phyloP scores from a whole-genome alignment of 2,329 filamentous ascomycete species.

The Alternaria viburni region DNA sequence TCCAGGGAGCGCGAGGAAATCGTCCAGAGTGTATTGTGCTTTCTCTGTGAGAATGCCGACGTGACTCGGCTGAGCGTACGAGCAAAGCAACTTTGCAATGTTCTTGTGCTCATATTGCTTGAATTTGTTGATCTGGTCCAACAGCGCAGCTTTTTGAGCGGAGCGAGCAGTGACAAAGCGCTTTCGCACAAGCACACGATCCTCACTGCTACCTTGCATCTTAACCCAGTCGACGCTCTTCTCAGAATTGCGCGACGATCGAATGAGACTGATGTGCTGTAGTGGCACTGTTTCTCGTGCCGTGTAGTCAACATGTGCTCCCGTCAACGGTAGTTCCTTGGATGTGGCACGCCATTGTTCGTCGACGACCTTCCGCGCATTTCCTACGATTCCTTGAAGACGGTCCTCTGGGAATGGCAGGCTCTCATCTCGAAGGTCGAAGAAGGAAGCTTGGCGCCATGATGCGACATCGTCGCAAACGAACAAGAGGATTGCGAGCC shows the following conservation, averaged over 20 bases:
- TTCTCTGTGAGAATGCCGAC: slow-evolving; percentile 43
- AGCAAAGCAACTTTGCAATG: slow-evolving; percentile 47
- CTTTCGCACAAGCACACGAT: slow-evolving; percentile 46
- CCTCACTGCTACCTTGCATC: slow-evolving; percentile 42
- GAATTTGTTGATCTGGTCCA: slow-evolving; percentile 48
- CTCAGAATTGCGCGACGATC: slow-evolving; percentile 40
- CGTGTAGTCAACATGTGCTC: slow-evolving; percentile 46
- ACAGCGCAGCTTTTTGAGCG: slow-evolving; percentile 42
- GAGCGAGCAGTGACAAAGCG: slow-evolving; percentile 44
- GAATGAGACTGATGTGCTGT: slow-evolving; percentile 39
- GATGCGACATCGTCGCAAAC: slow-evolving; percentile 50
- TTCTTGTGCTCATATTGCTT: slow-evolving; percentile 49
- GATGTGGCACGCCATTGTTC: slow-evolving; percentile 51
- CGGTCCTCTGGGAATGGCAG: slow-evolving; percentile 47
- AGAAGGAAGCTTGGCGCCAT: slow-evolving; percentile 47
- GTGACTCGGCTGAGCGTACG: slow-evolving; percentile 47
- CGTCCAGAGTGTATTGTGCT: slow-evolving; percentile 47
- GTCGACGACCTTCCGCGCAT: slow-evolving; percentile 47
- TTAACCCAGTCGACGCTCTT: slow-evolving; percentile 47
- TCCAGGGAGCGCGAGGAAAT: slow-evolving; percentile 42
- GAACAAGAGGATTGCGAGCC: slow-evolving; percentile 46
- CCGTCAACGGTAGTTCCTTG: slow-evolving; percentile 47
- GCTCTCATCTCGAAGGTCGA: slow-evolving; percentile 47
- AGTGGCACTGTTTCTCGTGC: slow-evolving; percentile 47
- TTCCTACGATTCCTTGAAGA: slow-evolving; percentile 46